These are phyloP conservation scores for Fusarium sp. DNA, from an alignment of 2,329 filamentous ascomycete genomes.

Conservation along the genomic window DNA sequence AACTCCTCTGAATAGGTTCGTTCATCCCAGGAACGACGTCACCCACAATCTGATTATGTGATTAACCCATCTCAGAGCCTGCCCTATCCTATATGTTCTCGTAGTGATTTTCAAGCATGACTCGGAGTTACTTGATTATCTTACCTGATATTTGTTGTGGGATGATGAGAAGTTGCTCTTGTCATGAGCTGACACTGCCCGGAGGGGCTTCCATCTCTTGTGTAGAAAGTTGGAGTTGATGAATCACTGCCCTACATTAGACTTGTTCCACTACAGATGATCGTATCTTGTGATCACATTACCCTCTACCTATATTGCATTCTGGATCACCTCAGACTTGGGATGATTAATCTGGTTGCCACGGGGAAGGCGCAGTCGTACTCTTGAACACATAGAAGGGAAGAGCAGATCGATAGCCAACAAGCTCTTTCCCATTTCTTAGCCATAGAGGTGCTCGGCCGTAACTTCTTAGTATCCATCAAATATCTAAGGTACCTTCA, in stretches of 20 bases:
- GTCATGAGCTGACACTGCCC: not conserved
- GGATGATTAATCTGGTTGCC: not conserved
- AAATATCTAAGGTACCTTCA: not conserved
- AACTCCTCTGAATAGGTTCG: not conserved
- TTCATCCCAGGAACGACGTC: not conserved
- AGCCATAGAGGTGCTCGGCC: not conserved
- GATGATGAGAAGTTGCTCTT: not conserved
- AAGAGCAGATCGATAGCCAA: slow-evolving; percentile 1
- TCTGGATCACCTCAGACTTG: not conserved
- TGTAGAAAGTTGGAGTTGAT: not conserved
- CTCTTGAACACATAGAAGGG: not conserved
- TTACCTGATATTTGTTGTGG: not conserved
- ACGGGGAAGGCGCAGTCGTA: not conserved
- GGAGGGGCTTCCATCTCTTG: not conserved
- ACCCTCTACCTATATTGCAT: not conserved
- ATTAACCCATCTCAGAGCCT: not conserved
- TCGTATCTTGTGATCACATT: not conserved
- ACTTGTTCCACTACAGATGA: slow-evolving; percentile 16
- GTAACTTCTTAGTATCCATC: not conserved
- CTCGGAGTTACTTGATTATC: not conserved
- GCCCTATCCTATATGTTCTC: not conserved
- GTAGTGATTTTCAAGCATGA: too few species aligned
- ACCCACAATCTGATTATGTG: not conserved
- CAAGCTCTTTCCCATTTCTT: slow-evolving; percentile 3
- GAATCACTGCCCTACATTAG: slow-evolving; percentile 8